Evolutionary conservation across 1,284 basidiomycete species (phyloP), one percentile per base, ranked within the genome.

Genomic region (Malassezia dermatis): DNA sequence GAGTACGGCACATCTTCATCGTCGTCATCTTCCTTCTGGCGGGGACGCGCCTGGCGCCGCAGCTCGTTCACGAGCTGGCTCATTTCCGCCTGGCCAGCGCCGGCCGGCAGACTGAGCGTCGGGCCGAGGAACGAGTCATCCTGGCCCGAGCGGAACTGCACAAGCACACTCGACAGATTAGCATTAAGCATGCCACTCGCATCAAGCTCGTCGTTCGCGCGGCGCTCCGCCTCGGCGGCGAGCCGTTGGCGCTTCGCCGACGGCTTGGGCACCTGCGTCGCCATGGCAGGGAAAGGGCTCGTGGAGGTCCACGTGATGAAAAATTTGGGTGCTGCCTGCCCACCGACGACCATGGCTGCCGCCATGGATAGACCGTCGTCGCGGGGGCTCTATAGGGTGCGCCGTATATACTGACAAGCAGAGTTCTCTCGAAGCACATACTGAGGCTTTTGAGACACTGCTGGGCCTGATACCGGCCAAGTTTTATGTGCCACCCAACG

Each of bases 1-100:
- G 67, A 64, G 37, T 67, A 73, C 1, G 69, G 71, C 11, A 70
- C 31, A 43, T 73, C 71, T n/a, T 70, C 67, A 19, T 72, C 69
- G 41, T 69, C 64, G 3, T 64, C 69, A 28, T 65, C 64, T 10
- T 48, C 43, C 30, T 64, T 60, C 28, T 59, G 51, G 7, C 46
- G 32, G n/a, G 37, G 17, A 8, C 21, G 37, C 13, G 21, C 32
- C 50, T 72, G 61, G 7, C 61, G 56, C 28, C 66, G 31, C 5
- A 73, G 65, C 52, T 66, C 58, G 44, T 73, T 73, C 46, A 73
- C 67, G 44, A 73, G 56, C 23, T 64, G 58, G 42, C 65, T 56
- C 24, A 73, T 60, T 34, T 72, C 66, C 32, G 60, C 60, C 39
- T 65, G 65, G n/a, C 69, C 69, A 3, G 67, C 67, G 12, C 51